Percentiles rank a stretch among this genome's conserved stretches.
phyloP scores from a whole-genome alignment of 305 asterid species.

The Fraxinus sp. region DNA sequence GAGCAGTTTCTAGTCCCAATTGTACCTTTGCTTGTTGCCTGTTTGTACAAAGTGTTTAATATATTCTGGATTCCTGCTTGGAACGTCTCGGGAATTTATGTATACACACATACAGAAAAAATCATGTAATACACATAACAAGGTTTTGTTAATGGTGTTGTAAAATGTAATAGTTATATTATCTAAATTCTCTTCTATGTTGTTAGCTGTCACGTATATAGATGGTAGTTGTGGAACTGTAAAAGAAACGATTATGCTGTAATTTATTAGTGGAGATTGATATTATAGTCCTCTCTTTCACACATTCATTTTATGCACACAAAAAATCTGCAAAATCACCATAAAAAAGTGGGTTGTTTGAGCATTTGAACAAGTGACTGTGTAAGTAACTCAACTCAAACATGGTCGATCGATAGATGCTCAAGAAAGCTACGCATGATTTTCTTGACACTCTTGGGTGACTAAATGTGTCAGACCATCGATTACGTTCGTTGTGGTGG shows the following conservation, averaged over 20 bases:
- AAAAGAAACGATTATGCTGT: conserved; percentile 22
- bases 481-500: not conserved
- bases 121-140: not conserved
- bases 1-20: not conserved
- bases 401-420: not conserved
- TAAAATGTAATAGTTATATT: conserved; percentile 20
- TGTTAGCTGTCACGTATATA: not conserved
- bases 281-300: not conserved
- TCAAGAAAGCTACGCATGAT: not conserved
- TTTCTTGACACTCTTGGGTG: not conserved
- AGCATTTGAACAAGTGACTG: not conserved
- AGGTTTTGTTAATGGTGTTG: conserved; percentile 24
- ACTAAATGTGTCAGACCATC: not conserved
- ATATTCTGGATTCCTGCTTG: not conserved
- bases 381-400: not conserved
- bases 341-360: not conserved
- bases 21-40: not conserved
- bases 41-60: not conserved
- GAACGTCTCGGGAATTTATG: not conserved
- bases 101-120: not conserved
- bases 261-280: not conserved
- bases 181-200: not conserved
- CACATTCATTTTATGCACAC: not conserved
- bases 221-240: conserved; percentile 27
- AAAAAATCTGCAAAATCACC: not conserved